phyloP scores from a whole-genome alignment of 108 stramenopile species.

The Nannochloropsis salina region DNA sequence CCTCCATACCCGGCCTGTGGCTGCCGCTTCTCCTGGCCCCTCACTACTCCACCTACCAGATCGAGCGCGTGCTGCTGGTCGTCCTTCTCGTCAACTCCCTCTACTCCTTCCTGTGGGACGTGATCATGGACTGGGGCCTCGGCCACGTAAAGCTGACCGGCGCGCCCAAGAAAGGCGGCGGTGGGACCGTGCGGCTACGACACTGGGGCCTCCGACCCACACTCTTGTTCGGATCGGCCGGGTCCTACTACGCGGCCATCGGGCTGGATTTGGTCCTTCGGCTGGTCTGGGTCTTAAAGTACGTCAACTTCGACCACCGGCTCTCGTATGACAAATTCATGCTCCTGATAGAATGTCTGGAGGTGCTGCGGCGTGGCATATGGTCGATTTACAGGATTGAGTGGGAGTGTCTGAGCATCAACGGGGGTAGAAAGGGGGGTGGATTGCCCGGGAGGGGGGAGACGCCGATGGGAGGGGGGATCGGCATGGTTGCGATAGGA shows the following conservation, averaged over 20 bases:
- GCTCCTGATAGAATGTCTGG: conserved; percentile 28
- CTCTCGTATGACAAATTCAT: conserved; percentile 26
- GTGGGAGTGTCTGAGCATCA: conserved; percentile 40
- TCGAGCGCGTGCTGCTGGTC: not conserved
- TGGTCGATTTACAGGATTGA: conserved; percentile 43
- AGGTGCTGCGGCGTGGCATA: conserved; percentile 41
- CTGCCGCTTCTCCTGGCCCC: conserved; percentile 41
- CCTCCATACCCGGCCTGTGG: conserved; percentile 42
- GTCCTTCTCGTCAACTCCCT: conserved; percentile 42
- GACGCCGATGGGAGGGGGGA: not conserved
- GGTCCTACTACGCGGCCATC: conserved; percentile 38
- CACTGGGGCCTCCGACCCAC: conserved; percentile 34
- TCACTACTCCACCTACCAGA: not conserved
- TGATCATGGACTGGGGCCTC: conserved; percentile 47
- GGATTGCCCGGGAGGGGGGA: not conserved
- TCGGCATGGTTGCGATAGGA: not conserved
- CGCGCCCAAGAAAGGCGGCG: not conserved
- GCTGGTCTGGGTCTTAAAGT: conserved; percentile 40
- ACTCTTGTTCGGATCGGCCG: conserved; percentile 22
- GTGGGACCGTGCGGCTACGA: not conserved
- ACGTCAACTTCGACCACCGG: not conserved
- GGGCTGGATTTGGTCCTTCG: conserved; percentile 42
- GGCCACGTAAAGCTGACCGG: conserved; percentile 24
- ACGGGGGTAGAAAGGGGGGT: conserved; percentile 21
- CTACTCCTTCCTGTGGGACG: conserved; percentile 49